Evolutionary conservation across 2,329 filamentous ascomycete species (phyloP), one percentile per base, ranked within the genome.

Genomic region (Pseudonectria buxi): DNA sequence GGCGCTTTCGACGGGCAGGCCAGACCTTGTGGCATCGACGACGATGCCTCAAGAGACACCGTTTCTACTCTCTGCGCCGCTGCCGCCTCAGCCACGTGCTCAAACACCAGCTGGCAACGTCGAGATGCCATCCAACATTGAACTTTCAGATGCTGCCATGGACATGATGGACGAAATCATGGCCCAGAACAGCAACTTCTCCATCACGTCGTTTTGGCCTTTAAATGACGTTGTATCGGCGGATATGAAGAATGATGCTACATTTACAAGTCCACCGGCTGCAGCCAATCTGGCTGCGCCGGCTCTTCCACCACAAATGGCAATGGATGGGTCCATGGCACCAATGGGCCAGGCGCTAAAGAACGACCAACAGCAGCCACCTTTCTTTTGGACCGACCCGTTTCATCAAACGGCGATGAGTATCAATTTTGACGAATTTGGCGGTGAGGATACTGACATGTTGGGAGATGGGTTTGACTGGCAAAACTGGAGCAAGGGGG

Each of bases 401-500:
- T 62, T 59, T 33, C 18, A 22, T 9, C 18, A 22, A 22, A 50
- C 54, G 12, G 40, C 46, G 3, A 46, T 52, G 35, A 56, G 58
- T 29, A 41, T 47, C 11, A 52, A 45, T 24, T 53, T 57, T 22
- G 54, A 56, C 24, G 50, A 51, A 13, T 33, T 45, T 16, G 40
- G 49, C 4, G 28, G 43, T 6, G 60, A 62, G 31, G 57, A 64
- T 15, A 46, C 58, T 28, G 65, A 65, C 25, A 61, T 65, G 49
- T 47, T 63, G 39, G 64, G 66, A 2, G 57, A 60, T 3, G 59
- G 63, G 6, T 71, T 71, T 39, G 62, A 71, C 43, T 72, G 69
- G 69, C 63, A 70, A 32, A 63, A 64, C 36, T 72, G 68, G 64
- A 65, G 63, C 37, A 58, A 61, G 48, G 56, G 51, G 31, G 49